Conservation (phyloP, 2,329 filamentous ascomycete species). For the Epichloe brachyelytri region DNA sequence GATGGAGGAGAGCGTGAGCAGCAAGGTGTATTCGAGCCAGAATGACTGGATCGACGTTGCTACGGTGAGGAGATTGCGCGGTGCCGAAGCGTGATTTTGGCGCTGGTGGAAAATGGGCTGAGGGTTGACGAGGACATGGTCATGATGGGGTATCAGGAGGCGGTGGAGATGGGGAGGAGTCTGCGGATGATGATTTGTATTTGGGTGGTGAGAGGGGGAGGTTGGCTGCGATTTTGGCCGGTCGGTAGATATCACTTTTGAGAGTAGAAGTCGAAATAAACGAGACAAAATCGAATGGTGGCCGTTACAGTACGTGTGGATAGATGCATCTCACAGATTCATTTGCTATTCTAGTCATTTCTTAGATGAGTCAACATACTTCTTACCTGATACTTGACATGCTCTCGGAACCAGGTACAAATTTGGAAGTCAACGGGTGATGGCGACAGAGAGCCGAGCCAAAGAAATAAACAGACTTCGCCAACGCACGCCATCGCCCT, state of each 20-base stretch:
- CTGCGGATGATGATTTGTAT: slow-evolving; percentile 46
- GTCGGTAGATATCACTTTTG: slow-evolving; percentile 8
- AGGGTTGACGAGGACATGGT: slow-evolving; percentile 87
- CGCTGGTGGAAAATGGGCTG: slow-evolving; percentile 69
- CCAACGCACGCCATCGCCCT: not conserved
- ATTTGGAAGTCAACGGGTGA: not conserved
- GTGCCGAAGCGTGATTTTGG: slow-evolving; percentile 66
- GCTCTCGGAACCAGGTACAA: not conserved
- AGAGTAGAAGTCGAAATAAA: not conserved
- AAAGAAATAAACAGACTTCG: not conserved
- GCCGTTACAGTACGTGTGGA: no score
- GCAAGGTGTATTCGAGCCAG: slow-evolving; percentile 85
- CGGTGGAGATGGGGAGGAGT: slow-evolving; percentile 60
- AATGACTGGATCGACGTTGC: slow-evolving; percentile 71
- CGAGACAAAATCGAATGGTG: not conserved
- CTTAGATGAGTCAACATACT: no score
- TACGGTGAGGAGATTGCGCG: slow-evolving; percentile 82
- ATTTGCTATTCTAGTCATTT: no score
- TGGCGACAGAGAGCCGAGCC: not conserved
- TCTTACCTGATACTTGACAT: not conserved
- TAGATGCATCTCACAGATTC: no score
- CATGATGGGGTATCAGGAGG: slow-evolving; percentile 67
- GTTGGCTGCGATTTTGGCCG: slow-evolving; percentile 29
- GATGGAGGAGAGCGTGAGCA: slow-evolving; percentile 75
- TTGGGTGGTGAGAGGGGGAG: slow-evolving; percentile 45